Conservation (phyloP, 208 protist genomes). For the Tritrichomonas foetus region DNA sequence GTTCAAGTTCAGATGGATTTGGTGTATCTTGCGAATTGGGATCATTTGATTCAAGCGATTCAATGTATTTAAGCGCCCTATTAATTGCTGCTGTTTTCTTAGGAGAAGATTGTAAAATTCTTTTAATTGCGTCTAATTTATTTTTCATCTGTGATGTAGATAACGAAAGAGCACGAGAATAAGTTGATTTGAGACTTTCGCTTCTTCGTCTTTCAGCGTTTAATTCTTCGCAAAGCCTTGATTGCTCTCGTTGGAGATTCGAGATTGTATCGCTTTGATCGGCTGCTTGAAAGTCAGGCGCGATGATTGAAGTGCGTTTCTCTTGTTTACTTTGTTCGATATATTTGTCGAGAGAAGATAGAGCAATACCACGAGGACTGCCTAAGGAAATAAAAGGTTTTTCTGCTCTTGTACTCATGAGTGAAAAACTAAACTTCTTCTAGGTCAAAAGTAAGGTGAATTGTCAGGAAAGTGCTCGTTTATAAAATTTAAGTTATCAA, state of each 20-base stretch:
- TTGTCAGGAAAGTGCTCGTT: too few species aligned
- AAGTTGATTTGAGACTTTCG: conserved; percentile 3
- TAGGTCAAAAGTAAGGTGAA: too few species aligned
- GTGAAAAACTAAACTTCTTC: too few species aligned
- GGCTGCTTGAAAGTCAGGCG: neutral
- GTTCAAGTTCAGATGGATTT: too few species aligned
- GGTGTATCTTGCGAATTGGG: neutral
- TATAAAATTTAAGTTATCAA: too few species aligned
- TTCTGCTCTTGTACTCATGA: neutral
- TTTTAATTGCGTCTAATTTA: neutral
- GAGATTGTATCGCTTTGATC: neutral
- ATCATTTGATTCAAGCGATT: neutral
- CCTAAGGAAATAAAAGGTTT: conserved; percentile 15
- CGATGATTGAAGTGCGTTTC: neutral
- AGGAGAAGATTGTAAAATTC: neutral
- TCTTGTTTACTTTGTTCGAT: neutral
- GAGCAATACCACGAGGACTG: neutral
- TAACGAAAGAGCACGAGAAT: neutral
- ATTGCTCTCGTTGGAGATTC: neutral
- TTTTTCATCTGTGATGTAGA: neutral
- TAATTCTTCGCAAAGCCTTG: neutral
- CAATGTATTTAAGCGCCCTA: neutral
- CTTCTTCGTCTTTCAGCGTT: neutral
- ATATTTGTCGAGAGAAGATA: neutral
- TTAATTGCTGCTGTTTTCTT: neutral